Evolutionary conservation across 805 yeast species (phyloP).

Genomic region (Yarrowia deformans): DNA sequence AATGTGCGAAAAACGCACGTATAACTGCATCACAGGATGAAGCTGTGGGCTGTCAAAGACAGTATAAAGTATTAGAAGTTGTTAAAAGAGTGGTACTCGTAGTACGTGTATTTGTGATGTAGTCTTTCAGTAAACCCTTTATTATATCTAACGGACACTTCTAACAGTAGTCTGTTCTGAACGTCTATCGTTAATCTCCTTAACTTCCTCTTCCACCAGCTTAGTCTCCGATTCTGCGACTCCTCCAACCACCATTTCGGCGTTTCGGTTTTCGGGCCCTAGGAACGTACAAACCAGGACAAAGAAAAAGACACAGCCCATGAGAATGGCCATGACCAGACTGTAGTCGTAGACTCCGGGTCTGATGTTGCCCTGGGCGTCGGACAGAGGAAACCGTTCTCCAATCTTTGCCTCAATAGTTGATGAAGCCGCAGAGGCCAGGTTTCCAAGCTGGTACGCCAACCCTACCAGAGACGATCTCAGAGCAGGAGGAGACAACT

Average conservation of each 20-base stretch:
- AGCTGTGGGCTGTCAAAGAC: constrained; percentile 6
- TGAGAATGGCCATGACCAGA: constrained; percentile 9
- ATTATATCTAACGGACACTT: neutral
- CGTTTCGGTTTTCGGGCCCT: constrained; percentile 7
- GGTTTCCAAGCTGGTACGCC: neutral
- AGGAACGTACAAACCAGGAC: neutral
- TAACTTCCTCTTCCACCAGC: neutral
- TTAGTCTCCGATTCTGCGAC: neutral
- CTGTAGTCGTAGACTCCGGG: constrained; percentile 5
- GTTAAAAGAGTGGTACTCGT: neutral
- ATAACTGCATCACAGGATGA: constrained; percentile 7
- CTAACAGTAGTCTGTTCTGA: neutral
- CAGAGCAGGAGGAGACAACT: constrained; percentile 10
- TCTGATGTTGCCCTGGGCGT: neutral
- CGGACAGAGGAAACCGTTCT: neutral
- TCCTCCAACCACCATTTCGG: neutral
- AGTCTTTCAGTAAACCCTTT: too few relatives aligned
- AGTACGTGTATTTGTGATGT: too few relatives aligned
- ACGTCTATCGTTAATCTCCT: neutral
- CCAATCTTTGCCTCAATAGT: constrained; percentile 4
- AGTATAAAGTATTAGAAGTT: constrained; percentile 13
- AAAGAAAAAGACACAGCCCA: constrained; percentile 11
- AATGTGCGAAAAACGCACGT: neutral
- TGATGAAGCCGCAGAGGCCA: constrained; percentile 2
- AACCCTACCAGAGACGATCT: neutral